Evolutionary conservation across 176 grass and related monocot species (phyloP), one percentile per base, ranked within the genome.

Genomic region (Thalia dealbata): DNA sequence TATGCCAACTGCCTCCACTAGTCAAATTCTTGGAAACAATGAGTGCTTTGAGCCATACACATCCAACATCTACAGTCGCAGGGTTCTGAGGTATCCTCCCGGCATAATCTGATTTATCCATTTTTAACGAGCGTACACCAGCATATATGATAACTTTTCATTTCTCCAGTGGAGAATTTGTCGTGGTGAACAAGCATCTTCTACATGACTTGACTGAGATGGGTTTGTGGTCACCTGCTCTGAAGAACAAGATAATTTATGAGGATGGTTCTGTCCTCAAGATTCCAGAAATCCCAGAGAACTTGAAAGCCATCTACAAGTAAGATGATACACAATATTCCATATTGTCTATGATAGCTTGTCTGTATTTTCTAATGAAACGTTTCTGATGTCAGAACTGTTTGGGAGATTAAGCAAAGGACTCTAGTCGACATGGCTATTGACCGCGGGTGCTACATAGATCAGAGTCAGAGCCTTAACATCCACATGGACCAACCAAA

Each of bases 371-470:
- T 83, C 10, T 80, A 67, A 23, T 71, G n/a, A 68, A 19, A 41
- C 10, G n/a, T 75, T 44, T 70, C 21, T 68, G 82, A 27, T 56
- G 9, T 50, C 74, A 99, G 95, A 78, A 99, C 95, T 35, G 95
- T 99, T 44, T 99, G 95, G 95, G 95, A 99, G 85, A 99, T 99
- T 26, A 99, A 99, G 83, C 95, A 99, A 85, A 99, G 88, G 82
- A 99, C 88, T 28, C 79, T 99, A 41, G 95, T 99, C 72, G 95
- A 99, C 75, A 99, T 99, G 95, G 88, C 95, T 16, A 81, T 95
- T 56, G 95, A 95, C 77, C 95, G 95, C 71, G 95, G 95, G 50
- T 99, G 90, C 69, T 99, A 88, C 24, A 99, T 99, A 63, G 95
- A 99, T 75, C 95, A 99, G 69, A 99, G 95, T 61, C 95, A 99